Evolutionary conservation across 805 yeast species (phyloP), one percentile per base, ranked within the genome.

Genomic region (Pichia kluyveri): DNA sequence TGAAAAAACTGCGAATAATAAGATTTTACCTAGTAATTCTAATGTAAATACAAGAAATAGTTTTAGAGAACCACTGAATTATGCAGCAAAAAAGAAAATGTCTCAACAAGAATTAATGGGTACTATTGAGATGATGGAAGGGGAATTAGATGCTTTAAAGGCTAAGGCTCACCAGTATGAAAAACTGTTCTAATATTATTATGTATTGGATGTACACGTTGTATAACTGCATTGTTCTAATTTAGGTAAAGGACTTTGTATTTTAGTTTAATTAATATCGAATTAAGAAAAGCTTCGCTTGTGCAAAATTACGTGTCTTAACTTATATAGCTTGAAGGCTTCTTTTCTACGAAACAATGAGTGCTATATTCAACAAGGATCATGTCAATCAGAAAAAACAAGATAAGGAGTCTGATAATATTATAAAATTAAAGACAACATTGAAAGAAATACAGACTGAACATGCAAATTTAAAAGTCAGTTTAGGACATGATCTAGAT

Each of bases 31-130:
- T 8, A 18, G 30, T 14, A 26, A 28, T 34, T 34, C 8, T 10
- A 15, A 14, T 8, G 12, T 10, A 9, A 34, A 34, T 18, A 31
- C 31, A 38, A 17, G 8, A 38, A n/a, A 34, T 15, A 12, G 30
- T 37, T 28, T 15, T 15, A 40, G 19, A 12, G 39, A 38, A 32
- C 45, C 49, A n/a, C 15, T 47, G 12, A 43, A 42, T 15, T 27
- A 38, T 19, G 30, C 44, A 15, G 47, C 47, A 6, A 40, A 38
- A 5, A 23, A 45, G 39, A 40, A 41, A 54, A 28, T 65, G 66
- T 52, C 59, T 62, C 17, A 56, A 39, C 78, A 75, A 56, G 79
- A 76, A 46, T 51, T 77, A 19, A 60, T 63, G 40, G 80, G 77
- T 54, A 68, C 75, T 42, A 68, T 78, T 18, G 61, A 60, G 41